A percentile compares a stretch with the other conserved stretches of the same genome.
Evolutionary conservation across 1,139 yeast species (phyloP).

Genomic region (Casaregolazyma lundiana): DNA sequence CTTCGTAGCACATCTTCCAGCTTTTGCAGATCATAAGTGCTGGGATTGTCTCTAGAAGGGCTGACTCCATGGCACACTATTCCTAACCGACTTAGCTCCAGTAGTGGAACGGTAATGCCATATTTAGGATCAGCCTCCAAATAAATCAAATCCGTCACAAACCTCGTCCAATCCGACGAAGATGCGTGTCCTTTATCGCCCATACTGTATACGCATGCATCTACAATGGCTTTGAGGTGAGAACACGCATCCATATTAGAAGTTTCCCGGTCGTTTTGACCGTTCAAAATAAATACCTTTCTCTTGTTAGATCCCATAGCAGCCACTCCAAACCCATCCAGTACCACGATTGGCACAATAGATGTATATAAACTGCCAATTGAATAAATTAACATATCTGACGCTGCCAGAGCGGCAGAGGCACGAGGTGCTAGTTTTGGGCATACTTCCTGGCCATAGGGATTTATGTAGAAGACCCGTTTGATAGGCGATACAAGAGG

Average conservation of each 20-base stretch:
- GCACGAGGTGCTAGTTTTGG: slow-evolving; percentile 73
- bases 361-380: slow-evolving; percentile 90
- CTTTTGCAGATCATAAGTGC: slow-evolving; percentile 12
- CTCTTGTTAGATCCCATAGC: slow-evolving; percentile 14
- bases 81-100: slow-evolving; percentile 16
- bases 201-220: slow-evolving; percentile 34
- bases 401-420: slow-evolving; percentile 44
- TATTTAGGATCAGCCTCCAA: slow-evolving; percentile 9
- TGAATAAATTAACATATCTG: slow-evolving; percentile 64
- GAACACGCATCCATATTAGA: slow-evolving; percentile 57
- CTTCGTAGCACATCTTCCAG: slow-evolving; percentile 10
- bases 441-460: slow-evolving; percentile 82
- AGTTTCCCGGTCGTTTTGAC: slow-evolving; percentile 73
- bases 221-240: slow-evolving; percentile 51
- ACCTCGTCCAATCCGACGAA: slow-evolving; percentile 20
- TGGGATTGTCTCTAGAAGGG: background rate
- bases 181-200: slow-evolving; percentile 4
- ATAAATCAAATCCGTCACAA: slow-evolving; percentile 23
- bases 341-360: slow-evolving; percentile 67
- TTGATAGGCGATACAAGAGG: slow-evolving; percentile 74
- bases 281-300: slow-evolving; percentile 55
- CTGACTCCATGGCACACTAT: slow-evolving; percentile 12
- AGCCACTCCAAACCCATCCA: slow-evolving; percentile 59
- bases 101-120: slow-evolving; percentile 5
- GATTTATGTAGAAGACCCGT: slow-evolving; percentile 74